Conservation (phyloP, 805 yeast genomes). For the Nakazawaea pomicola region DNA sequence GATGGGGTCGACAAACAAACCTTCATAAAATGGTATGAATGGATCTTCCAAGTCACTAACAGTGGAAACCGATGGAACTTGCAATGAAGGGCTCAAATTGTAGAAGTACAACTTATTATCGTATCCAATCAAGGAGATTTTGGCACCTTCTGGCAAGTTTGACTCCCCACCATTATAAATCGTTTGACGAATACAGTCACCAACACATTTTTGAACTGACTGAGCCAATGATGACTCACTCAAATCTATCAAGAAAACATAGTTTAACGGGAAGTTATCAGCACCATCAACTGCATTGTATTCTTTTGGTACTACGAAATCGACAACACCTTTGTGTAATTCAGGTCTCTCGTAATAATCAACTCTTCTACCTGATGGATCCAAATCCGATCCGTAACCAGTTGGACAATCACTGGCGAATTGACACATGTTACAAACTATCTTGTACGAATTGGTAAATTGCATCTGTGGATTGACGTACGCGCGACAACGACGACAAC, state of each 20-base stretch:
- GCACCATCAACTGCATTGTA: slow-evolving; percentile 49
- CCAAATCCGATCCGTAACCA: slow-evolving; percentile 62
- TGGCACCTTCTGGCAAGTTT: slow-evolving; percentile 36
- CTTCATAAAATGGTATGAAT: slow-evolving; percentile 73
- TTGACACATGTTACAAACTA: slow-evolving; percentile 84
- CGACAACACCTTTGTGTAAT: slow-evolving; percentile 77
- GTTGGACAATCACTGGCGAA: slow-evolving; percentile 64
- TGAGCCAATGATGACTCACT: slow-evolving; percentile 52
- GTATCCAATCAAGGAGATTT: slow-evolving; percentile 69
- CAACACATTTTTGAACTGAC: slow-evolving; percentile 56
- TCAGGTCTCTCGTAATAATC: slow-evolving; percentile 71
- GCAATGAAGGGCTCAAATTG: slow-evolving; percentile 52
- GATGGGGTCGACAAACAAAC: slow-evolving; percentile 75
- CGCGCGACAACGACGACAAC: slow-evolving; percentile 90
- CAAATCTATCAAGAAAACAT: slow-evolving; percentile 71
- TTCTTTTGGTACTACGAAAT: slow-evolving; percentile 68
- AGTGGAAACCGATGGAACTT: slow-evolving; percentile 52
- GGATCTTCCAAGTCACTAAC: slow-evolving; percentile 72
- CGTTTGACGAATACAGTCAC: slow-evolving; percentile 64
- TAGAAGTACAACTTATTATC: slow-evolving; percentile 71
- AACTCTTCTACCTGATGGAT: slow-evolving; percentile 53
- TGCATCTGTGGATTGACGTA: slow-evolving; percentile 84
- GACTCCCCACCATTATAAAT: slow-evolving; percentile 30
- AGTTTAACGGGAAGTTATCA: slow-evolving; percentile 49
- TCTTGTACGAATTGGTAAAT: slow-evolving; percentile 53